Evolutionary conservation across 1,284 basidiomycete genomes (phyloP), one percentile per base, ranked within the genome.

Genomic region (Jaminaea rosea): DNA sequence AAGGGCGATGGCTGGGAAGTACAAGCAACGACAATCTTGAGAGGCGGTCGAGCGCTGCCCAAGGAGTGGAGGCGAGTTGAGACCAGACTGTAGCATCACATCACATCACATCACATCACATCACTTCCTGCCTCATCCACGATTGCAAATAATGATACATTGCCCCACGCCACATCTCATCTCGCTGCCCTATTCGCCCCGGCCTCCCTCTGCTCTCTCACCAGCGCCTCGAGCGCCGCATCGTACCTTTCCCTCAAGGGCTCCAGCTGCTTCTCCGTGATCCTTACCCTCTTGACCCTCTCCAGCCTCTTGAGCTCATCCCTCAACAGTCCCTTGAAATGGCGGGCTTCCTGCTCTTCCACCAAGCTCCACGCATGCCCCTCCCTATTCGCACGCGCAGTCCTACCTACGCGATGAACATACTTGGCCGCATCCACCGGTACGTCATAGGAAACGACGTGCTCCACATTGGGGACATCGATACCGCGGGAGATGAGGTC

Each of bases 391-490:
- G 93, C 93, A 54, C 93, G 82, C 3, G 93, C 93, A 1, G 93
- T 97, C 34, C 93, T 80, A 17, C 93, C 93, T 0, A 91, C 91
- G 44, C 93, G 84, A 74, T 98, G 93, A 17, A 98, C 88, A 69
- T 98, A 97, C 75, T 97, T 97, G 46, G 88, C 83, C 81, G 94
- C 88, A 70, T 97, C 93, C n/a, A 96, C 81, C 1, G 93, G 92
- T 2, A 84, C 84, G 74, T 97, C 93, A 75, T 97, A 97, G 59
- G 84, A 90, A 34, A 98, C 81, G 26, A 97, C 93, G 75, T 96
- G 87, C 10, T 83, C 82, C 41, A 97, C 89, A 54, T 87, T 82
- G 46, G 84, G 87, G 53, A 98, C 85, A 73, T 98, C 94, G 55
- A 97, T 90, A n/a, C 93, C 94, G 56, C 94, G 83, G 8, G 93